These are phyloP conservation scores for Yamagishiella unicocca DNA, from an alignment of 139 green algal genomes.

Conservation along the genomic window DNA sequence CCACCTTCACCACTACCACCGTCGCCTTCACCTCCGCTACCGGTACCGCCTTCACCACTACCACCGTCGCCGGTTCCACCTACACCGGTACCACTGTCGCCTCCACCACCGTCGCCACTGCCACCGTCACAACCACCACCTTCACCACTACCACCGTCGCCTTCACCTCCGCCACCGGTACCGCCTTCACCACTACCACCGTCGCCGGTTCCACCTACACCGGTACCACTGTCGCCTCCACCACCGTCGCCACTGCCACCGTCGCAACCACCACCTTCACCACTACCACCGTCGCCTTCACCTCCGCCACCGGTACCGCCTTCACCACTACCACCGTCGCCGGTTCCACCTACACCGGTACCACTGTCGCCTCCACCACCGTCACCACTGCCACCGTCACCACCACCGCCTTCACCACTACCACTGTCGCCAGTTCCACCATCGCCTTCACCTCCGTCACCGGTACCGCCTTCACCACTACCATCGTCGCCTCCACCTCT, in stretches of 20 bases:
- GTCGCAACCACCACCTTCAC: background rate
- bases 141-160: background rate
- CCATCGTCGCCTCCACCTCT: background rate
- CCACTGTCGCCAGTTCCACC: too few relatives aligned
- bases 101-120: background rate
- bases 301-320: background rate
- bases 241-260: background rate
- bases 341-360: background rate
- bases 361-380: background rate
- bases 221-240: background rate
- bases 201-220: background rate
- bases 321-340: background rate
- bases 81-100: too few relatives aligned
- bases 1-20: background rate
- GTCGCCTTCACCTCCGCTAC: background rate
- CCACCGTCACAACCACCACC: background rate
- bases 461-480: background rate
- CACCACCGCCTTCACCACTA: background rate
- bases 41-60: background rate
- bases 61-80: background rate
- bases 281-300: background rate
- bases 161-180: background rate
- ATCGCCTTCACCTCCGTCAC: background rate
- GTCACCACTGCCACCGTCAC: background rate
- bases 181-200: too few relatives aligned